These are phyloP conservation scores for Magnaporthiopsis rhizophila DNA, from an alignment of 2,329 filamentous ascomycete genomes.

Conservation along the genomic window DNA sequence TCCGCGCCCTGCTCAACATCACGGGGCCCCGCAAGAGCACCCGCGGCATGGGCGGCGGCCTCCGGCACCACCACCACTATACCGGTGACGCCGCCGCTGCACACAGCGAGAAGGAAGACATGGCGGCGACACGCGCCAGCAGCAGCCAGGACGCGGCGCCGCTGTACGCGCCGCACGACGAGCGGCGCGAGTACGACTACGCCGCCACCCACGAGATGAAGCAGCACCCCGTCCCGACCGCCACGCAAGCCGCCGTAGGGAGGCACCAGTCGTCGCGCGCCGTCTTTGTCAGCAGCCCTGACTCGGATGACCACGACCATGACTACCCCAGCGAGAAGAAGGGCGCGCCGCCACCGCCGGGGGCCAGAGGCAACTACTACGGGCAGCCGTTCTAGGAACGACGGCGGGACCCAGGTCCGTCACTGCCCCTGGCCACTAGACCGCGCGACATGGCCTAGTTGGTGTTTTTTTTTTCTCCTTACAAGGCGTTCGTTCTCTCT, in stretches of 20 bases:
- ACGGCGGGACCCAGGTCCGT: neutral
- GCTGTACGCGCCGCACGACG: neutral
- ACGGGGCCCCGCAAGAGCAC: constrained; percentile 1
- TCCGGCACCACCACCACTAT: too few species aligned
- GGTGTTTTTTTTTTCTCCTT: neutral
- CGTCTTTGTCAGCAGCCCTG: neutral
- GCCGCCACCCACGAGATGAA: neutral
- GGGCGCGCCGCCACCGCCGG: too few species aligned
- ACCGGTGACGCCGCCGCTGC: neutral
- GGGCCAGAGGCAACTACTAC: neutral
- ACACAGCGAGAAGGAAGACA: neutral
- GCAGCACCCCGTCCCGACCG: neutral
- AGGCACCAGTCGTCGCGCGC: neutral
- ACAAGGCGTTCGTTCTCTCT: neutral
- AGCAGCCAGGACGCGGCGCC: neutral
- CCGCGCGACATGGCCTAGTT: neutral
- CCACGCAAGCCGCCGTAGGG: neutral
- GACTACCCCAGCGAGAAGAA: neutral
- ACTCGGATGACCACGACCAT: too few species aligned
- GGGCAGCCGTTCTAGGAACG: neutral
- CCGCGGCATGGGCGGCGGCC: neutral
- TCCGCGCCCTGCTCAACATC: constrained; percentile 24
- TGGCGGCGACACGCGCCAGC: neutral
- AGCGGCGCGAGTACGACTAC: neutral
- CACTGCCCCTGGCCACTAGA: neutral